Conservation (phyloP, 176 grass and related monocot genomes). For the Phragmites australis region DNA sequence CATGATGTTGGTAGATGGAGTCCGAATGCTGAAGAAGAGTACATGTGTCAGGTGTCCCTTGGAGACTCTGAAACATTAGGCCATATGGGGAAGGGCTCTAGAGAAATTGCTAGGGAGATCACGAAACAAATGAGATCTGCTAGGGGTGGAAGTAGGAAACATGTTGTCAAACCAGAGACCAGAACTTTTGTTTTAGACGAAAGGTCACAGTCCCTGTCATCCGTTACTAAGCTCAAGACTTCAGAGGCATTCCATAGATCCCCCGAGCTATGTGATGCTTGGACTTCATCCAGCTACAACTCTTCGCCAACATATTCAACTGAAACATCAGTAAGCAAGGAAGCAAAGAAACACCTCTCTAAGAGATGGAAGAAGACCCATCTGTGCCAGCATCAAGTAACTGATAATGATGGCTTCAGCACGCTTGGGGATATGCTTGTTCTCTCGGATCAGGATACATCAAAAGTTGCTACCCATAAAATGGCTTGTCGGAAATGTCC, state of each 20-base stretch:
- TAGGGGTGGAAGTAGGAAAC: constrained; percentile 47
- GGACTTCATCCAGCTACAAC: constrained; percentile 50
- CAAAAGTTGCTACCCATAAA: constrained; percentile 19
- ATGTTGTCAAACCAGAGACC: constrained; percentile 32
- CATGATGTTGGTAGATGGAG: constrained; percentile 34
- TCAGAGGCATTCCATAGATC: constrained; percentile 43
- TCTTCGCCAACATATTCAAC: constrained; percentile 55
- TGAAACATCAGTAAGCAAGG: constrained; percentile 77
- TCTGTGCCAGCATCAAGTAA: constrained; percentile 42
- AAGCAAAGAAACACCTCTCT: constrained; percentile 87
- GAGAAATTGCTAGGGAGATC: constrained; percentile 78
- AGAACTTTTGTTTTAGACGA: constrained; percentile 37
- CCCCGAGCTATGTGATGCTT: constrained; percentile 55
- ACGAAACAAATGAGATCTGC: constrained; percentile 69
- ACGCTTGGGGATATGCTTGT: constrained; percentile 81
- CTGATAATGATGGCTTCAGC: constrained; percentile 37
- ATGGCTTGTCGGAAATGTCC: constrained; percentile 26
- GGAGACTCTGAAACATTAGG: constrained; percentile 40
- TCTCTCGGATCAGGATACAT: constrained; percentile 59
- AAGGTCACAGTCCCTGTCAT: constrained; percentile 36
- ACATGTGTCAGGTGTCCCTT: constrained; percentile 31
- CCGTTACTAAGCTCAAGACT: constrained; percentile 45
- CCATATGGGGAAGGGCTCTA: constrained; percentile 62
- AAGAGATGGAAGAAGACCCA: constrained; percentile 74
- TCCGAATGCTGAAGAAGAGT: constrained; percentile 51